Evolutionary conservation across 129 eudicot genomes (phyloP).

Genomic region (Helichrysum umbraculigerum): DNA sequence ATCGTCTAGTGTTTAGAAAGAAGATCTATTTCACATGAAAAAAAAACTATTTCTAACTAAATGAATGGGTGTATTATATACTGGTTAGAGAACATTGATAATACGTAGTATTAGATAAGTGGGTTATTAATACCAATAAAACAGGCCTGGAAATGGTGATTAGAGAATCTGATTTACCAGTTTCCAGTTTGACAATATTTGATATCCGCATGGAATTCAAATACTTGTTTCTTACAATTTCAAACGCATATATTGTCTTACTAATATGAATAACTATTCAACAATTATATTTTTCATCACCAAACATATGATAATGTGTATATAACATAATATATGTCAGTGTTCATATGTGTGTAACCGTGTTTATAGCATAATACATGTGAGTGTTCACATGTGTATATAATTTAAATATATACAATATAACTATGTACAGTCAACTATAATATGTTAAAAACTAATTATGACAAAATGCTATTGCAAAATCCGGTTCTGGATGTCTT

Average conservation of each 20-base stretch:
- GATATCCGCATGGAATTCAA: neutral
- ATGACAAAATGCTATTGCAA: neutral
- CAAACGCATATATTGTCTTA: neutral
- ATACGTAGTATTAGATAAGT: neutral
- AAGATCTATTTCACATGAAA: neutral
- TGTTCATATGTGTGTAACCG: neutral
- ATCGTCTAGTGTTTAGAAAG: conserved; percentile 13
- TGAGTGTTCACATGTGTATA: too few species aligned
- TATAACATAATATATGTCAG: neutral
- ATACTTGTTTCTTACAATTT: neutral
- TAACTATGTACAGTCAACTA: neutral
- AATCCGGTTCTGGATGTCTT: neutral
- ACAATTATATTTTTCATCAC: neutral
- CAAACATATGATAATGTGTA: neutral
- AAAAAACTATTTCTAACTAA: neutral
- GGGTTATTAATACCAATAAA: neutral
- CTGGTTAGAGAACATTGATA: neutral
- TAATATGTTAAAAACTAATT: neutral
- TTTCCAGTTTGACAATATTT: neutral
- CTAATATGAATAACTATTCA: too few species aligned
- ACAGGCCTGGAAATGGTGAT: neutral
- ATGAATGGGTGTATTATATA: conserved; percentile 17
- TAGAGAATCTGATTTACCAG: neutral
- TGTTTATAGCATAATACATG: too few species aligned
- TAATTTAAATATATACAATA: too few species aligned